Conservation (phyloP, 1,139 yeast genomes). For the Arxiozyma telluris region DNA sequence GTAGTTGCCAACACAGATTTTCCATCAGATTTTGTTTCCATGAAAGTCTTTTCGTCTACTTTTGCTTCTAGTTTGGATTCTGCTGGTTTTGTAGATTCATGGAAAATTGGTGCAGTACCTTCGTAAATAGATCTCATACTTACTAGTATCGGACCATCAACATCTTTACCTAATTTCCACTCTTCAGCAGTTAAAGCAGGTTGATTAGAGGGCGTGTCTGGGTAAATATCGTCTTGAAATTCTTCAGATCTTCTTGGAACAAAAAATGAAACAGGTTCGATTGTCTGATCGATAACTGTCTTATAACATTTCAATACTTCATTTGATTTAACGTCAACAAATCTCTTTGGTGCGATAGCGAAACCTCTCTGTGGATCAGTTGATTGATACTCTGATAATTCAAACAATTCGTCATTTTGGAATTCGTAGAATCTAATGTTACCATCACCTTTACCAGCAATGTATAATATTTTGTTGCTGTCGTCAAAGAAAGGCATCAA, state of each 20-base stretch:
- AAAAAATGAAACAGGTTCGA: slow-evolving; percentile 84
- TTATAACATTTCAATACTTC: slow-evolving; percentile 77
- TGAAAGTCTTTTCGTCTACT: slow-evolving; percentile 11
- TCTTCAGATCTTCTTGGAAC: slow-evolving; percentile 92
- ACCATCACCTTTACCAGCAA: slow-evolving; percentile 98
- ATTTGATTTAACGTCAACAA: slow-evolving; percentile 70
- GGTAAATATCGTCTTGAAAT: slow-evolving; percentile 87
- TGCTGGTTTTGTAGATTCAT: slow-evolving; percentile 23
- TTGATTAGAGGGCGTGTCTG: slow-evolving; percentile 74
- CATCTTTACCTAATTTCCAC: slow-evolving; percentile 68
- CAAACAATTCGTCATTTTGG: slow-evolving; percentile 70
- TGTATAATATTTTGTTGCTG: slow-evolving; percentile 66
- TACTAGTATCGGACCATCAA: slow-evolving; percentile 73
- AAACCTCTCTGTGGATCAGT: slow-evolving; percentile 94
- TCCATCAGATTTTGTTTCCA: slow-evolving; percentile 13
- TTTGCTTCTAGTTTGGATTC: slow-evolving; percentile 36
- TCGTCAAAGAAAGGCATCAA: slow-evolving; percentile 85
- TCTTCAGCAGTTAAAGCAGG: slow-evolving; percentile 76
- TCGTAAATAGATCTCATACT: slow-evolving; percentile 71
- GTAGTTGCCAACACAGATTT: background rate
- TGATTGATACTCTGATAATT: slow-evolving; percentile 78
- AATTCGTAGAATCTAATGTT: slow-evolving; percentile 88
- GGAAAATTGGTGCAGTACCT: slow-evolving; percentile 47
- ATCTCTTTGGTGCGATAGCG: slow-evolving; percentile 77
- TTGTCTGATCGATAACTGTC: slow-evolving; percentile 68